Base-by-base conservation (phyloP, 352 stramenopile genomes). In the Phytopythium boreale region DNA sequence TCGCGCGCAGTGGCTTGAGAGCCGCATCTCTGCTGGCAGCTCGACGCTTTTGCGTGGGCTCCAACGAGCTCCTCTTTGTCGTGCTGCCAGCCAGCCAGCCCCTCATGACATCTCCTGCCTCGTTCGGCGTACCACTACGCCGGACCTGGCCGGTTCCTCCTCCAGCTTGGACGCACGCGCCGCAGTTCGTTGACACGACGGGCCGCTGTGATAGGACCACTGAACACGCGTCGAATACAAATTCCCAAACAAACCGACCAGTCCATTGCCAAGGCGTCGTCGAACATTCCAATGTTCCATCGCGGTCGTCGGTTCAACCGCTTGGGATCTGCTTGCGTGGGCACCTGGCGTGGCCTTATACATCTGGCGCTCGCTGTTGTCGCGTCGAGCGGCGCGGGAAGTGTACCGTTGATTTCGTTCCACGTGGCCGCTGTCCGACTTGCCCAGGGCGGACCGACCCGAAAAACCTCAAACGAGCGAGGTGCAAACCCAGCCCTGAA, bases 361-460 rank as follows among this genome's bases (percentile, higher is more conserved):
- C 53, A 59, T 44, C n/a, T 59, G 53, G 53, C 53, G 47, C 24
- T 4, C 26, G 22, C 47, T 4, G 47, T 55, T 14, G 47, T 36
- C 47, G 24, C 14, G 47, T 52, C 22, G 46, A 49, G n/a, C n/a
- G n/a, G n/a, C n/a, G n/a, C n/a, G n/a, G n/a, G n/a, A n/a, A n/a
- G n/a, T n/a, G 53, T 59, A 59, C 53, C 53, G 53, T 60, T 49
- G 34, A 36, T 19, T 24, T 49, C 55, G 55, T 34, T 61, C 56
- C 56, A 61, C 56, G 56, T 61, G 56, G 56, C 56, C 22, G 55
- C 20, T 31, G 53, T 59, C 55, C 55, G 55, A 49, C 55, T 60
- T 44, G 34, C 24, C 4, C 9, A 9, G 34, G 55, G 26, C 55
- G 29, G 34, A 60, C 31, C 53, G 29, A 26, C 24, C 17, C 6